These are phyloP conservation scores for Eucalyptus marginata DNA, from an alignment of 345 rosid species.

Conservation along the genomic window DNA sequence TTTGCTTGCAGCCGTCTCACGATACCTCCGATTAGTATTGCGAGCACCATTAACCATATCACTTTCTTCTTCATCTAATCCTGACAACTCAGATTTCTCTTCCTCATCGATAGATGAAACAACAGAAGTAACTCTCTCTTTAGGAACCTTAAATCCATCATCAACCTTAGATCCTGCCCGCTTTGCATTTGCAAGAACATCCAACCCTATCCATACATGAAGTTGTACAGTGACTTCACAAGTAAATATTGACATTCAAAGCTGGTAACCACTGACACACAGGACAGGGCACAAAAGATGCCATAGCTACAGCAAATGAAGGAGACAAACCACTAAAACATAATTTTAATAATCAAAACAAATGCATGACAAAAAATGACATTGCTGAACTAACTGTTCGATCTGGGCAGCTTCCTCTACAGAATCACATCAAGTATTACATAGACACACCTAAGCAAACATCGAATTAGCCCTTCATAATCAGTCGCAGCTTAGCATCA, in stretches of 20 bases:
- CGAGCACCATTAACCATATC: not conserved
- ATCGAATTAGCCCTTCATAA: not conserved
- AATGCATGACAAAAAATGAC: not conserved
- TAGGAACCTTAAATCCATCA: slow-evolving; percentile 58
- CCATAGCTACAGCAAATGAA: not conserved
- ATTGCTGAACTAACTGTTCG: not conserved
- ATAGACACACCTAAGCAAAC: not conserved
- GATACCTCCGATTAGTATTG: slow-evolving; percentile 32
- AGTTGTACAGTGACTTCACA: not conserved
- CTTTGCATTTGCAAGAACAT: slow-evolving; percentile 36
- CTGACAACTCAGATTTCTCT: slow-evolving; percentile 20
- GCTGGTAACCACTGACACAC: not conserved
- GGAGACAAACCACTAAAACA: not conserved
- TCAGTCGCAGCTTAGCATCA: not conserved
- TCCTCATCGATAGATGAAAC: slow-evolving; percentile 48
- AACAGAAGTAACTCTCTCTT: slow-evolving; percentile 22
- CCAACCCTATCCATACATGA: slow-evolving; percentile 14
- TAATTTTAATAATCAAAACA: not conserved
- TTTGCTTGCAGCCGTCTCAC: slow-evolving; percentile 23
- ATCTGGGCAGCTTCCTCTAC: not conserved
- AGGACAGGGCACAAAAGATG: not conserved
- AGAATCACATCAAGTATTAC: not conserved
- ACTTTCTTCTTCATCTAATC: slow-evolving; percentile 10
- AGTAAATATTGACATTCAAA: not conserved
- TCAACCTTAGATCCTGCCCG: slow-evolving; percentile 14